Evolutionary conservation across 495 filamentous ascomycete species (phyloP), one percentile per base, ranked within the genome.

Genomic region (Penicillium steckii): DNA sequence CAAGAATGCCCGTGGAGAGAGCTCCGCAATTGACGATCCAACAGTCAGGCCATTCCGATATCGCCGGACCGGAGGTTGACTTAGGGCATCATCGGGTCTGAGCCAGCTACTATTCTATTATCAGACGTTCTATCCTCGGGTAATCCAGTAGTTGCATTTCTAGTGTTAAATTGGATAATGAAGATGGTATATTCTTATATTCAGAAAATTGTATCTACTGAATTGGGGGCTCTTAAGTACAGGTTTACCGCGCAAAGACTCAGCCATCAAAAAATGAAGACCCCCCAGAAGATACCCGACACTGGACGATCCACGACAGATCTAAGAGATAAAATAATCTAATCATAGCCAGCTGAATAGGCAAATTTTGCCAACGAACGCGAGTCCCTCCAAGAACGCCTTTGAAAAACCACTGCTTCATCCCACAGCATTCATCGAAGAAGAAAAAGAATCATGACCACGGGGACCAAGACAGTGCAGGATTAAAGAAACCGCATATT

Each of bases 21-120:
- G 63, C 61, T 66, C 59, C 62, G 60, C 61, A 50, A 38, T 48
- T 48, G 53, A 44, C 29, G 56, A 42, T 53, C 57, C 47, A 57
- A 49, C 62, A 53, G 60, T 60, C 56, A 66, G 55, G 41, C 60
- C 51, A 61, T 51, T 49, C 62, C 62, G 62, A 63, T 59, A 56
- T 55, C 60, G 62, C 62, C 54, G 56, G 50, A 41, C 42, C 26
- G 42, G 53, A 38, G 23, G 25, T 52, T 50, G 43, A 21, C 24
- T 19, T 21, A n/a, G n/a, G n/a, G n/a, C n/a, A n/a, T n/a, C n/a
- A n/a, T n/a, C n/a, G n/a, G n/a, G n/a, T n/a, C n/a, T n/a, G n/a
- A n/a, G n/a, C n/a, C n/a, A n/a, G n/a, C n/a, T n/a, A n/a, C n/a
- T n/a, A n/a, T n/a, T n/a, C n/a, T n/a, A n/a, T n/a, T n/a, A n/a